Base-by-base conservation (phyloP, 2,329 filamentous ascomycete species). In the Diaporthe citrichinensis region DNA sequence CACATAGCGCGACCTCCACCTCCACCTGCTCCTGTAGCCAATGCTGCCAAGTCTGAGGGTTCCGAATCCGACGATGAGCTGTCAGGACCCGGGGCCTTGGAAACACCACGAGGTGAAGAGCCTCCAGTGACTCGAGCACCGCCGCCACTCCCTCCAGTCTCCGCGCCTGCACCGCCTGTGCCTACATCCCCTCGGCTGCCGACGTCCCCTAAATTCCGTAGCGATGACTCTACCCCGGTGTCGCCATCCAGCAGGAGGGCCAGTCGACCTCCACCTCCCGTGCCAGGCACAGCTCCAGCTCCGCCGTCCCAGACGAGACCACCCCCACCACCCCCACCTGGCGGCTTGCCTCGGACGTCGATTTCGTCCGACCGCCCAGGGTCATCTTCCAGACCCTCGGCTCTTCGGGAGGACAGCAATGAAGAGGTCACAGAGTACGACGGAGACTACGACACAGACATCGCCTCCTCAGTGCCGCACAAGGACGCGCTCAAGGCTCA, bases 391-490 rank as follows among this genome's bases (percentile, higher is more conserved):
- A 81, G 79, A 34, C 81, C 88, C 77, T 84, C 84, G 15, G 79
- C 81, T 14, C 83, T 86, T 76, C 89, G 86, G 34, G 93, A 94
- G 44, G 92, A 92, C 44, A 92, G 93, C 20, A 92, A 92, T 36
- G 93, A 94, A 76, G 95, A 97, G 80, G 90, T 95, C 46, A 97
- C 95, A 0, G 96, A 98, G 81, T 98, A 98, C 81, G 97, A 99
- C 82, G 97, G 96, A 9, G 97, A 98, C 81, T 98, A 98, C 82
- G 97, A 98, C 80, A 98, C 97, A 9, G 97, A 98, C 82, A 98
- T 98, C 81, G 96, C 94, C 2, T 95, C 96, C n/a, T 93, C 95
- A 14, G 95, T 92, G n/a, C 95, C 94, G 74, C 95, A 98, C 84
- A 98, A 98, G 84, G 96, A 98, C 85, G 96, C 96, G 0, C 85